Percentiles rank a stretch among this genome's conserved stretches.
Conservation (phyloP, 2,329 filamentous ascomycete genomes). For the Akanthomyces dipterigenus region DNA sequence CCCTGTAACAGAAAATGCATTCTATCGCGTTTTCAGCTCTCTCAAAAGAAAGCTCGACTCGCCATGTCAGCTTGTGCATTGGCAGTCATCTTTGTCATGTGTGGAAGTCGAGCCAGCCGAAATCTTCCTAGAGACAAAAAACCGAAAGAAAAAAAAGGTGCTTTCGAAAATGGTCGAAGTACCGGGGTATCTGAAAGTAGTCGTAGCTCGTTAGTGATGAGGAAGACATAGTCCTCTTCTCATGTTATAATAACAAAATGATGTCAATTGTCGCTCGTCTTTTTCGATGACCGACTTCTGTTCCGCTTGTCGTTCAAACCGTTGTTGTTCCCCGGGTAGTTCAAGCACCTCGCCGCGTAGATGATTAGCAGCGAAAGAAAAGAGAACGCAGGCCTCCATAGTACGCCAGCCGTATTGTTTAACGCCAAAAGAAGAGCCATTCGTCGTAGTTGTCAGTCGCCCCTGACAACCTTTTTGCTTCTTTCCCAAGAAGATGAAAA, state of each 20-base stretch:
- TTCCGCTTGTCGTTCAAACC: background rate
- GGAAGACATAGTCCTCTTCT: background rate
- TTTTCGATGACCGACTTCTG: background rate
- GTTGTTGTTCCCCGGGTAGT: background rate
- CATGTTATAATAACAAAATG: background rate
- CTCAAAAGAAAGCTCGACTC: background rate
- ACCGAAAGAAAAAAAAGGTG: background rate
- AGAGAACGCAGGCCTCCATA: background rate
- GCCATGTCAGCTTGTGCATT: background rate
- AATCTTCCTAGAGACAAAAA: background rate
- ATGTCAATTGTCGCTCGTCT: background rate
- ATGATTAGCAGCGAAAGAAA: background rate
- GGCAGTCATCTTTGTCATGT: background rate
- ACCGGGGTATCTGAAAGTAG: background rate
- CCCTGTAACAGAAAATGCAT: constrained; percentile 9
- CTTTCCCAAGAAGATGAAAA: background rate
- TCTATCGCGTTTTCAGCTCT: background rate
- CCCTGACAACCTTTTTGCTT: background rate
- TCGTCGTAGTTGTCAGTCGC: background rate
- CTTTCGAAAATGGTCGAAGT: background rate
- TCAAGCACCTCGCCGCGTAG: background rate
- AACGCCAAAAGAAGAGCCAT: background rate
- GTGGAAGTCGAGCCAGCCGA: background rate
- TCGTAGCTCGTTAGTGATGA: background rate
- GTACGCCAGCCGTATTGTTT: constrained; percentile 2